A percentile compares a stretch with the other conserved stretches of the same genome.
Evolutionary conservation across 352 stramenopile genomes (phyloP).

Genomic region (Plasmopara viticola): DNA sequence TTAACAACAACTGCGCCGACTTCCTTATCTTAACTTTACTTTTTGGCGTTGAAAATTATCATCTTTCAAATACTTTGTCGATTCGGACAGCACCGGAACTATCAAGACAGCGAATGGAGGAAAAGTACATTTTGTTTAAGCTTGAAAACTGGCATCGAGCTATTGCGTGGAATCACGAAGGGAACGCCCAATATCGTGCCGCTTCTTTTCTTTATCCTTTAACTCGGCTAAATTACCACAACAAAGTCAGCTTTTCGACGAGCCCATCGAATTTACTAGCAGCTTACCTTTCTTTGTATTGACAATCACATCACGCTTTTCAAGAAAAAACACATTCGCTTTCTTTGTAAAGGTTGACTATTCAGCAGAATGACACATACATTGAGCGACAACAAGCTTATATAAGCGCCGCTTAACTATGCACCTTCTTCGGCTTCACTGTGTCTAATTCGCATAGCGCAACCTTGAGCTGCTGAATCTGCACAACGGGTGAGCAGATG

Average conservation of each 20-base stretch:
- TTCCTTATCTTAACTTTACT: neutral
- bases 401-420: neutral
- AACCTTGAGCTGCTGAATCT: slow-evolving; percentile 79
- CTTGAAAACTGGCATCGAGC: neutral
- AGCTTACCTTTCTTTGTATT: slow-evolving; percentile 58
- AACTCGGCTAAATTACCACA: slow-evolving; percentile 42
- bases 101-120: neutral
- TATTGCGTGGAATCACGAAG: slow-evolving; percentile 24
- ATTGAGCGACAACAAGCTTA: neutral
- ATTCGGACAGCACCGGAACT: too few species aligned
- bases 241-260: neutral
- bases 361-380: neutral
- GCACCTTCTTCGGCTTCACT: slow-evolving; percentile 63
- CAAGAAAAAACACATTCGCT: slow-evolving; percentile 71
- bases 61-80: too few species aligned
- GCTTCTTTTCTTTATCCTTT: slow-evolving; percentile 52
- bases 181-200: slow-evolving; percentile 49
- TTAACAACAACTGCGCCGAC: too few species aligned
- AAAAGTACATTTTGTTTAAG: too few species aligned
- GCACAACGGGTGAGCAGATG: slow-evolving; percentile 3
- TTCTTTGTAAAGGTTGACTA: slow-evolving; percentile 67
- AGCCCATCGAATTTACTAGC: neutral
- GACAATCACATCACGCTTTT: slow-evolving; percentile 56
- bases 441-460: slow-evolving; percentile 64
- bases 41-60: too few species aligned